phyloP scores from a whole-genome alignment of 352 stramenopile genomes.

The Peronospora belbahrii region DNA sequence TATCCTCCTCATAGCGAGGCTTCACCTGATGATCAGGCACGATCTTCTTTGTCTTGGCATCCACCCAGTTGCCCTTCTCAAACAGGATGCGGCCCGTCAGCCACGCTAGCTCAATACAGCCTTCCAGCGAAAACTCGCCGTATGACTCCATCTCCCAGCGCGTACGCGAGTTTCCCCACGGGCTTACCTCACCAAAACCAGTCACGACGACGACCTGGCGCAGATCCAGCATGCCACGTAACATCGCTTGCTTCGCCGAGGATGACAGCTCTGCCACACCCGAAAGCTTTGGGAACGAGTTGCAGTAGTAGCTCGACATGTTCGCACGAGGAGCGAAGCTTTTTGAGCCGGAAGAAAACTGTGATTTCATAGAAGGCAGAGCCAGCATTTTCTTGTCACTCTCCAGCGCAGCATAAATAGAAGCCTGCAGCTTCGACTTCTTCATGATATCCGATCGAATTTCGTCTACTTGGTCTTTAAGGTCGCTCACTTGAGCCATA shows the following conservation, averaged over 20 bases:
- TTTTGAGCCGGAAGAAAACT: constrained; percentile 8
- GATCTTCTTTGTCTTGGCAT: constrained; percentile 73
- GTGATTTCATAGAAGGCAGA: constrained; percentile 17
- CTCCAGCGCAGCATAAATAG: constrained; percentile 31
- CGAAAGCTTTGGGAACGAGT: constrained; percentile 55
- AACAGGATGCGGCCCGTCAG: constrained; percentile 76
- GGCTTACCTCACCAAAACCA: constrained; percentile 82
- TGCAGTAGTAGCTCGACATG: constrained; percentile 69
- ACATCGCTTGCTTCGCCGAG: constrained; percentile 31
- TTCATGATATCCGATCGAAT: constrained; percentile 50
- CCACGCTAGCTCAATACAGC: constrained; percentile 84
- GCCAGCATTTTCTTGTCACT: constrained; percentile 32
- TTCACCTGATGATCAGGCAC: constrained; percentile 76
- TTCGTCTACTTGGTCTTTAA: constrained; percentile 55
- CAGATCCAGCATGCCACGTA: constrained; percentile 75
- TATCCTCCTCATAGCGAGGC: constrained; percentile 68
- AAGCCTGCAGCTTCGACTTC: constrained; percentile 49
- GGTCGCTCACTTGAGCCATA: constrained; percentile 65
- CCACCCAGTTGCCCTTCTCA: constrained; percentile 78
- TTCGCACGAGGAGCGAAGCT: constrained; percentile 47
- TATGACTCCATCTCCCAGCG: constrained; percentile 89
- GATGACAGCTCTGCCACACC: constrained; percentile 27
- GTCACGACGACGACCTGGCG: constrained; percentile 78
- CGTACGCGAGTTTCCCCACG: constrained; percentile 79
- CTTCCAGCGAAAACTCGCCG: constrained; percentile 85